Evolutionary conservation across 2,329 filamentous ascomycete genomes (phyloP).

Genomic region (Aspergillus ochraceus): DNA sequence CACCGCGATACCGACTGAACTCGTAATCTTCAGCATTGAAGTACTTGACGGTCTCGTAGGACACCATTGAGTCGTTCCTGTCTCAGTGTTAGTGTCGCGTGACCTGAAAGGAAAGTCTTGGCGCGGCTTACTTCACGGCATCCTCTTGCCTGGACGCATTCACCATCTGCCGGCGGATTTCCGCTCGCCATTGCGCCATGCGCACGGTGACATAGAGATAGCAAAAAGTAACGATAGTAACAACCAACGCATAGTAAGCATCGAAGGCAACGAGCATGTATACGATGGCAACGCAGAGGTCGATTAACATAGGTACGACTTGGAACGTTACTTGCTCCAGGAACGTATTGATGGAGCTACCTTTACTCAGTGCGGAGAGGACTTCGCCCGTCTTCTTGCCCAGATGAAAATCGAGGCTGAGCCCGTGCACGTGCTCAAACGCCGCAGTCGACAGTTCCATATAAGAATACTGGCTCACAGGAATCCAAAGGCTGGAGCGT

Average conservation of each 20-base stretch:
- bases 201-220: constrained; percentile 96
- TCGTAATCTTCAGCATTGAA: constrained; percentile 84
- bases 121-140: constrained; percentile 72
- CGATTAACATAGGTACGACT: constrained; percentile 90
- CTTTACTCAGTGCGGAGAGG: constrained; percentile 91
- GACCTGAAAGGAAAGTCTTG: background rate
- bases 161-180: constrained; percentile 89
- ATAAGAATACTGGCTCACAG: constrained; percentile 95
- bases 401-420: constrained; percentile 94
- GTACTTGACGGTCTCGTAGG: constrained; percentile 94
- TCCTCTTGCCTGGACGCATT: constrained; percentile 94
- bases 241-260: constrained; percentile 84
- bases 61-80: constrained; percentile 92
- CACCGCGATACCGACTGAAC: constrained; percentile 69
- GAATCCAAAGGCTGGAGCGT: constrained; percentile 87
- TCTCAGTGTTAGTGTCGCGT: background rate
- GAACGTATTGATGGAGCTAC: constrained; percentile 93
- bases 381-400: constrained; percentile 97
- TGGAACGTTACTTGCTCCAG: constrained; percentile 96
- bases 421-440: constrained; percentile 93
- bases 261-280: constrained; percentile 81
- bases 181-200: constrained; percentile 89
- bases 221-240: constrained; percentile 87
- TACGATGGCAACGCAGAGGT: constrained; percentile 79
- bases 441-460: constrained; percentile 89